Conservation (phyloP, 2,329 filamentous ascomycete species). For the Claviceps fusiformis region DNA sequence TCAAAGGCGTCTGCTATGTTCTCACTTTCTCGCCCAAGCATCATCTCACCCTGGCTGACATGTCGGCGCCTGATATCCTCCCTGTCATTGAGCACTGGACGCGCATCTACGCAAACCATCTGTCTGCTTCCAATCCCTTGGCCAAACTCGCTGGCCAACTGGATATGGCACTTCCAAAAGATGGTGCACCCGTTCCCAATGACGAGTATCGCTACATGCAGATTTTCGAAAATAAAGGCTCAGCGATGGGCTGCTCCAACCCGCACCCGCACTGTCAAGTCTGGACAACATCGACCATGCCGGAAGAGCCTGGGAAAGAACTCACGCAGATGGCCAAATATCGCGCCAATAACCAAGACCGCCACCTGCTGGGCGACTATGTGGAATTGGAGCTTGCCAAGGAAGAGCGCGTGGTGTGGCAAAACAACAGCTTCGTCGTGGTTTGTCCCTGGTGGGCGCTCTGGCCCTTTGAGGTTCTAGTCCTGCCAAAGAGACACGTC, state of each 20-base stretch:
- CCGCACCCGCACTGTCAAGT: slow-evolving; percentile 94
- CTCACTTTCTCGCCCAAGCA: slow-evolving; percentile 87
- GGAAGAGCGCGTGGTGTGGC: slow-evolving; percentile 72
- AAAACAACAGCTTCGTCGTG: slow-evolving; percentile 73
- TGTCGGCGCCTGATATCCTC: slow-evolving; percentile 61
- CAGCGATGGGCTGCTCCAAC: slow-evolving; percentile 97
- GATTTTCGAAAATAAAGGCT: slow-evolving; percentile 98
- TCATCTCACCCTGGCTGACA: slow-evolving; percentile 84
- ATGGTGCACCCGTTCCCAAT: slow-evolving; percentile 34
- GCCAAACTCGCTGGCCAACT: slow-evolving; percentile 25
- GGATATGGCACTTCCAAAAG: slow-evolving; percentile 23
- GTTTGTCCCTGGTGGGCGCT: slow-evolving; percentile 96
- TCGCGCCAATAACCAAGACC: slow-evolving; percentile 53
- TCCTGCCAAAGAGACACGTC: slow-evolving; percentile 73
- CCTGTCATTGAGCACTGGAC: slow-evolving; percentile 87
- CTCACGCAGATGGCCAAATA: slow-evolving; percentile 69
- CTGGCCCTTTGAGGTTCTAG: slow-evolving; percentile 93
- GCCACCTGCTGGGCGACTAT: slow-evolving; percentile 76
- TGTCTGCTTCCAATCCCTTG: slow-evolving; percentile 59
- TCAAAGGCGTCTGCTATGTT: slow-evolving; percentile 94
- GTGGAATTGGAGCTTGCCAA: slow-evolving; percentile 70
- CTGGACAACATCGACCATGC: slow-evolving; percentile 85
- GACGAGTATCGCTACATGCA: slow-evolving; percentile 94
- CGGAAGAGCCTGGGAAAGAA: slow-evolving; percentile 78
- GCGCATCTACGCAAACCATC: slow-evolving; percentile 69